Evolutionary conservation across 495 filamentous ascomycete species (phyloP), one percentile per base, ranked within the genome.

Genomic region (Tuber umbilicatum): DNA sequence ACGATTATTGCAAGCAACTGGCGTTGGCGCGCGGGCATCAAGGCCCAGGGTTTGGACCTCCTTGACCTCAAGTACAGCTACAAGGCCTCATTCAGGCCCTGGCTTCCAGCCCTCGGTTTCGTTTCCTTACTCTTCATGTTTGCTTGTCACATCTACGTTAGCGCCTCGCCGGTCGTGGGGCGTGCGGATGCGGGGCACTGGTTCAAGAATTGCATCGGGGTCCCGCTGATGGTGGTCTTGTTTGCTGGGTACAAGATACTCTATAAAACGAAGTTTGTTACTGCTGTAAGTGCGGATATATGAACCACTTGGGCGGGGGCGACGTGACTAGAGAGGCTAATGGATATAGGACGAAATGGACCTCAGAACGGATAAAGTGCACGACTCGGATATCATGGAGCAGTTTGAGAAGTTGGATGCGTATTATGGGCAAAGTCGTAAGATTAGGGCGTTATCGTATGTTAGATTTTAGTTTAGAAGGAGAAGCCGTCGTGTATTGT

Each of bases 21-120:
- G 75, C 75, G 77, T 27, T 79, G 71, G 74, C 77, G 74, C 43
- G 74, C 71, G 12, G 77, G 74, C 1, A 71, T 79, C 43, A 77
- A 73, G 38, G 77, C 75, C 17, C 77, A 78, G 68, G 60, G 72
- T 1, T 27, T 77, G 7, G 38, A 77, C 42, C 70, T 64, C 7
- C 77, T 77, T 9, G 12, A 73, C 16, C 45, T 55, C 40, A 77
- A 73, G 73, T 74, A 77, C 39, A 69, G 72, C 17, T 79, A 79
- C 69, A 27, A 43, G n/a, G 77, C 74, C 17, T 73, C 71, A 35
- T 68, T 67, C 16, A 55, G 72, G 16, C 77, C 77, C 37, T 71
- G 72, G 69, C 70, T 74, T 23, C 70, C 70, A 19, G 38, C 73
- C 3, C 69, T 77, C 38, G 77, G 75, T 40, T 79, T 79, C 35